Percentiles rank a stretch among this genome's conserved stretches.
These are phyloP conservation scores for Mariannaea elegans DNA, from an alignment of 2,329 filamentous ascomycete species.

Conservation along the genomic window DNA sequence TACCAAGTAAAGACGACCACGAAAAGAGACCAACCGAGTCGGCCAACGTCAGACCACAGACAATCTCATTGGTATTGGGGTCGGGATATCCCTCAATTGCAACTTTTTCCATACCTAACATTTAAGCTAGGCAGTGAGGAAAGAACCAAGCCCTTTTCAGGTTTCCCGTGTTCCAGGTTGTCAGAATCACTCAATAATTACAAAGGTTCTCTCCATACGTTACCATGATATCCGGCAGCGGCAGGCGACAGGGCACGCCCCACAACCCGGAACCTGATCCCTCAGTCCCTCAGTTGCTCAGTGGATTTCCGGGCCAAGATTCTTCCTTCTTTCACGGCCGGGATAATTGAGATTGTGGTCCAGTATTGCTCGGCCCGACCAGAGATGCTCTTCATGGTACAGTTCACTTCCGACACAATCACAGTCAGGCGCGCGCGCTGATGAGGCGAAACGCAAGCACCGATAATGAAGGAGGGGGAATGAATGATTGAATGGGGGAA, in stretches of 20 bases:
- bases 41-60: too few relatives aligned
- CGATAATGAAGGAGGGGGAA: constrained; percentile 2
- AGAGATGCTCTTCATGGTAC: too few relatives aligned
- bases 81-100: too few relatives aligned
- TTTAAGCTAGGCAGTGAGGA: constrained; percentile 3
- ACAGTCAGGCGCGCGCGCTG: too few relatives aligned
- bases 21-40: too few relatives aligned
- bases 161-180: constrained; percentile 1
- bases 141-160: constrained; percentile 1
- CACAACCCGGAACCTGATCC: constrained; percentile 12
- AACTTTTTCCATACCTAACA: background rate
- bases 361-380: too few relatives aligned
- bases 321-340: constrained; percentile 1
- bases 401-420: too few relatives aligned
- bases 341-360: background rate
- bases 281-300: background rate
- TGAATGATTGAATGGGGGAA: constrained; percentile 6
- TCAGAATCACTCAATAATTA: background rate
- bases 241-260: constrained; percentile 7
- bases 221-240: constrained; percentile 1
- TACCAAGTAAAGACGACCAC: too few relatives aligned
- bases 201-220: background rate
- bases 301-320: background rate
- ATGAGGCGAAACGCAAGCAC: background rate
- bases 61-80: too few relatives aligned